Percentiles rank a stretch among this genome's conserved stretches.
These are phyloP conservation scores for Cercis canadensis DNA, from an alignment of 306 rosid genomes.

Conservation along the genomic window DNA sequence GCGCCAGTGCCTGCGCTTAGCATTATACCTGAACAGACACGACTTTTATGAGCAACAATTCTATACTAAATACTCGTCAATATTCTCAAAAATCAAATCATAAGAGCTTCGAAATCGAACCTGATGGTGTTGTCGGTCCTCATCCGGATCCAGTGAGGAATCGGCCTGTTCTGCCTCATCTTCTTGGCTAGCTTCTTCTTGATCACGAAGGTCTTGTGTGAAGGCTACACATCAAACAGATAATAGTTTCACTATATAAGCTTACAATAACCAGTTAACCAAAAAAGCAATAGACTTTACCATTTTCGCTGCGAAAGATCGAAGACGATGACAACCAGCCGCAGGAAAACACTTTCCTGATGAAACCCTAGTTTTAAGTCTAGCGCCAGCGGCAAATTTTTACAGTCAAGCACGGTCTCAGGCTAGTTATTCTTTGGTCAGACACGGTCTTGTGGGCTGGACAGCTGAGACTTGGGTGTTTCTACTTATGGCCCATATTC, in stretches of 20 bases:
- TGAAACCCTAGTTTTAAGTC: not conserved
- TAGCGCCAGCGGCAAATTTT: not conserved
- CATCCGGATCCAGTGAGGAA: slow-evolving; percentile 86
- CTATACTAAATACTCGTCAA: not conserved
- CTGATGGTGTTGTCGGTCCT: slow-evolving; percentile 88
- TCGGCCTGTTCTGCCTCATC: slow-evolving; percentile 94
- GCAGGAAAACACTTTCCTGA: not conserved
- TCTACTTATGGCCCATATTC: too few relatives aligned
- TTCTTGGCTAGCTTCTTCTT: slow-evolving; percentile 95
- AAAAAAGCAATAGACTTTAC: not conserved
- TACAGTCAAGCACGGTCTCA: not conserved
- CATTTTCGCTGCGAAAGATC: not conserved
- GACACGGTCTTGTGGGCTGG: not conserved
- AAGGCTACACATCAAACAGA: slow-evolving; percentile 55
- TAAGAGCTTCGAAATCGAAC: slow-evolving; percentile 9
- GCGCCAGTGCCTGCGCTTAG: slow-evolving; percentile 96
- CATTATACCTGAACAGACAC: slow-evolving; percentile 62
- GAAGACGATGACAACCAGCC: not conserved
- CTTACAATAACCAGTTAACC: not conserved
- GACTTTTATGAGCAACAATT: not conserved
- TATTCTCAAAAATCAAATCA: not conserved
- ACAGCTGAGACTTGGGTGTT: too few relatives aligned
- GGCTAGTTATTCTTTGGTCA: not conserved
- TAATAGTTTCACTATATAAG: not conserved
- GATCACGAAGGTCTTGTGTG: slow-evolving; percentile 86